Conservation (phyloP, 495 filamentous ascomycete species). For the Copromyces sp. region DNA sequence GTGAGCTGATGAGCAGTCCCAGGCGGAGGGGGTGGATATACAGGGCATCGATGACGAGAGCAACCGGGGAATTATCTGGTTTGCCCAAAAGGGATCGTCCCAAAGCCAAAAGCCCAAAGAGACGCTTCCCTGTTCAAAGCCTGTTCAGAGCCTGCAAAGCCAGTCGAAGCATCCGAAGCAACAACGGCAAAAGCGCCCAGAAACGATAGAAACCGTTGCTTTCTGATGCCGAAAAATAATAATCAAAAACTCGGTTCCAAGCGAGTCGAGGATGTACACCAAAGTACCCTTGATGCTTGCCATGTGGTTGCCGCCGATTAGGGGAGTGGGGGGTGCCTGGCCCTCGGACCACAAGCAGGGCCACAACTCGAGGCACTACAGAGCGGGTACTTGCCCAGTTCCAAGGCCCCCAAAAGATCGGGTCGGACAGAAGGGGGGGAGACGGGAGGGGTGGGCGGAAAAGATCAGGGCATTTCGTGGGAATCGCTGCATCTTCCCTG, state of each 20-base stretch:
- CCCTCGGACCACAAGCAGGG: slow-evolving; percentile 7
- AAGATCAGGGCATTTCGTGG: neutral
- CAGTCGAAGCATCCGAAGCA: neutral
- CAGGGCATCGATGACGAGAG: slow-evolving; percentile 21
- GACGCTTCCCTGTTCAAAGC: neutral
- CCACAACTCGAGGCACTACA: neutral
- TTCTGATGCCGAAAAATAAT: slow-evolving; percentile 9
- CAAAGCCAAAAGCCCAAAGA: neutral
- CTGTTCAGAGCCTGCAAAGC: neutral
- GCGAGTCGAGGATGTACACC: neutral
- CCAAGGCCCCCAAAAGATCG: slow-evolving; percentile 12
- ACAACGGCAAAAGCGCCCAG: neutral
- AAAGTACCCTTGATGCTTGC: slow-evolving; percentile 32
- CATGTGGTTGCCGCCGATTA: slow-evolving; percentile 35
- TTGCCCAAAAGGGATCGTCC: slow-evolving; percentile 16
- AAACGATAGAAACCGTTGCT: slow-evolving; percentile 5
- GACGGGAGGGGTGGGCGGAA: slow-evolving; percentile 15
- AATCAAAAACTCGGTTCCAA: slow-evolving; percentile 11
- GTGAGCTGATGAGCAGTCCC: slow-evolving; percentile 13
- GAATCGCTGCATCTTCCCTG: neutral
- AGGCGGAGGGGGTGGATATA: slow-evolving; percentile 27
- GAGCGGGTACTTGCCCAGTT: slow-evolving; percentile 13
- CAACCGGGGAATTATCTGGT: slow-evolving; percentile 12
- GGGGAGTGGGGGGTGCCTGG: slow-evolving; percentile 14
- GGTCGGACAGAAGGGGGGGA: slow-evolving; percentile 10